A percentile compares a stretch with the other conserved stretches of the same genome.
Conservation (phyloP, 2,329 filamentous ascomycete genomes). For the Fusarium albosuccineum region DNA sequence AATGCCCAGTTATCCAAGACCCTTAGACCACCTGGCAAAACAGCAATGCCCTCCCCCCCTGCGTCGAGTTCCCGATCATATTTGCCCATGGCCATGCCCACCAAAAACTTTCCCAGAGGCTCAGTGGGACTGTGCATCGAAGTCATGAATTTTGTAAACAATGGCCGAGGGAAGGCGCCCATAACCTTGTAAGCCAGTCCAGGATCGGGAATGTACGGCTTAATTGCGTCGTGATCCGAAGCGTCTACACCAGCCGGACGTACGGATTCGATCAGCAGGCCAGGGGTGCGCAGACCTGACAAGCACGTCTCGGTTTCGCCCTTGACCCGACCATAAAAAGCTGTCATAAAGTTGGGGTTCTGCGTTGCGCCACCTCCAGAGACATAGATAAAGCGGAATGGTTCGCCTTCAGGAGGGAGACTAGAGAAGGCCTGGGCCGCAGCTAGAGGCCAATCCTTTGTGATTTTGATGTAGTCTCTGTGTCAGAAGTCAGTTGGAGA, state of each 20-base stretch:
- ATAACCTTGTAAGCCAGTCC: not conserved
- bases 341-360: not conserved
- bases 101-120: not conserved
- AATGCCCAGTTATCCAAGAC: not conserved
- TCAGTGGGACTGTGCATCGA: not conserved
- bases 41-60: not conserved
- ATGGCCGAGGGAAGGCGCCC: not conserved
- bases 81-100: not conserved
- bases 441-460: not conserved
- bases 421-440: not conserved
- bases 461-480: not conserved
- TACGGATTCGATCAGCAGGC: not conserved
- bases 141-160: not conserved
- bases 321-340: not conserved
- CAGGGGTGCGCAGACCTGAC: not conserved
- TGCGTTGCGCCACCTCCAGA: not conserved
- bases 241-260: not conserved
- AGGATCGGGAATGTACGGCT: not conserved
- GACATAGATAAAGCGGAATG: conserved; percentile 2
- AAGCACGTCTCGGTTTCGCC: not conserved
- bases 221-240: not conserved
- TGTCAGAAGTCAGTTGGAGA: not conserved
- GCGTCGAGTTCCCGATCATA: not conserved
- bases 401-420: not conserved
- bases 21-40: not conserved